Base-by-base conservation (phyloP, 2,329 filamentous ascomycete genomes). In the Colletotrichum spaethianum region DNA sequence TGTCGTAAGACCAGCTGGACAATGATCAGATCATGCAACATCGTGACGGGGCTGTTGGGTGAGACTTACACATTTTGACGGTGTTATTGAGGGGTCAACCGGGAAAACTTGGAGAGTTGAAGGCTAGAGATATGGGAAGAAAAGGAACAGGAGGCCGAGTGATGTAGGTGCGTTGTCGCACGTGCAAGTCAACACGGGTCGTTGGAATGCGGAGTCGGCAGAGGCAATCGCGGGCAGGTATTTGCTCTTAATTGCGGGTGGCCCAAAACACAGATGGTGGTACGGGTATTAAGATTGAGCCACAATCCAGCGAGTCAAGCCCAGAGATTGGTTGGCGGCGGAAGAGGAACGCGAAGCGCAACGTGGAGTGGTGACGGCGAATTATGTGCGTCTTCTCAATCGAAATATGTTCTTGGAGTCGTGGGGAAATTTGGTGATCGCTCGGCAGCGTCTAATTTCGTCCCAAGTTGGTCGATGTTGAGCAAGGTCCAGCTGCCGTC, bases 1-100 rank as follows among this genome's bases (percentile, higher is more conserved):
- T 16, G 87, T 89, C 59, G 73, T 53, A 26, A 70, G 73, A n/a
- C 42, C 14, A n/a, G 63, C 70, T 68, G 38, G 46, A 56, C 55
- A 18, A 53, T 1, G 40, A 48, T 67, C 36, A 66, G 14, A 7
- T 50, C 38, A 7, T 11, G 26, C 33, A 4, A 9, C 4, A 23
- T 23, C 12, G 14, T 3, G 6, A 40, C 11, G 31, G 46, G 2
- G 23, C 40, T 16, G 20, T 16, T n/a, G 31, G 2, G 28, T 26
- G n/a, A 23, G 14, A 72, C 69, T 72, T 72, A 74, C 69, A 74
- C 72, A 74, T 72, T 67, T 50, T 68, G 69, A 42, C 33, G 61
- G 56, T 8, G 20, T 52, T 53, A 52, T 26, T 20, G 38, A 59
- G 44, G 6, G 18, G 59, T 60, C 12, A 1, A 53, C 33, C 4